Conservation (phyloP, 1,284 basidiomycete species). For the Stygiomarasmius scandens region DNA sequence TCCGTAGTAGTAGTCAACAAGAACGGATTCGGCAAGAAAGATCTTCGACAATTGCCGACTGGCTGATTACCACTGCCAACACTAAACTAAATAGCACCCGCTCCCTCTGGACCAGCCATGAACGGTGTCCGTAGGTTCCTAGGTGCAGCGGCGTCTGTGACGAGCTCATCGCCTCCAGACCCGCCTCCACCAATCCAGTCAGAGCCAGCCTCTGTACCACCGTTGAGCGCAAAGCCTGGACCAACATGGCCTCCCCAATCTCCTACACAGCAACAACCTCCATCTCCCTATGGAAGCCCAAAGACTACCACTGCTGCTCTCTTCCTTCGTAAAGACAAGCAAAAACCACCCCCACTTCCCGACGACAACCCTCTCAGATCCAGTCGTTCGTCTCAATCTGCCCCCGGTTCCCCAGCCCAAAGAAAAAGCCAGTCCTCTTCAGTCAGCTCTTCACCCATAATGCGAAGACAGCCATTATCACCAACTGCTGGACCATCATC, state of each 20-base stretch:
- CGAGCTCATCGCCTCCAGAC: conserved; percentile 19
- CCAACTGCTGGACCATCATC: conserved; percentile 2
- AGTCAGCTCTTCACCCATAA: background rate
- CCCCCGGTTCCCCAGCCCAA: conserved; percentile 4
- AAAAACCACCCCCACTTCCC: conserved; percentile 31
- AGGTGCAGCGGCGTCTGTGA: conserved; percentile 36
- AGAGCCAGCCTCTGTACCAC: conserved; percentile 13
- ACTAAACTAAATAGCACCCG: background rate
- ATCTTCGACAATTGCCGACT: background rate
- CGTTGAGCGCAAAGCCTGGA: conserved; percentile 18
- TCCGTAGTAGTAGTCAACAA: too few species aligned
- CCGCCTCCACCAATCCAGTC: conserved; percentile 28
- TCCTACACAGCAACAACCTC: conserved; percentile 32
- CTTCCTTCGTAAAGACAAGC: conserved; percentile 56
- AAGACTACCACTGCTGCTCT: conserved; percentile 47
- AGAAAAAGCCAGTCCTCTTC: conserved; percentile 6
- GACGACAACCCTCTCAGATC: conserved; percentile 17
- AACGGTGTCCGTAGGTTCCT: conserved; percentile 75
- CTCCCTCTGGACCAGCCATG: conserved; percentile 40
- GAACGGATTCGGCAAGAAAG: too few species aligned
- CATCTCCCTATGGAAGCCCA: conserved; percentile 19
- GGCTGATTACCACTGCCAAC: background rate
- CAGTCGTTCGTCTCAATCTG: conserved; percentile 17
- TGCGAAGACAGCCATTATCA: conserved; percentile 2
- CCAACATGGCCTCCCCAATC: conserved; percentile 51